Evolutionary conservation across 768 basidiomycete genomes (phyloP).

Genomic region (Boletus reticulatus): DNA sequence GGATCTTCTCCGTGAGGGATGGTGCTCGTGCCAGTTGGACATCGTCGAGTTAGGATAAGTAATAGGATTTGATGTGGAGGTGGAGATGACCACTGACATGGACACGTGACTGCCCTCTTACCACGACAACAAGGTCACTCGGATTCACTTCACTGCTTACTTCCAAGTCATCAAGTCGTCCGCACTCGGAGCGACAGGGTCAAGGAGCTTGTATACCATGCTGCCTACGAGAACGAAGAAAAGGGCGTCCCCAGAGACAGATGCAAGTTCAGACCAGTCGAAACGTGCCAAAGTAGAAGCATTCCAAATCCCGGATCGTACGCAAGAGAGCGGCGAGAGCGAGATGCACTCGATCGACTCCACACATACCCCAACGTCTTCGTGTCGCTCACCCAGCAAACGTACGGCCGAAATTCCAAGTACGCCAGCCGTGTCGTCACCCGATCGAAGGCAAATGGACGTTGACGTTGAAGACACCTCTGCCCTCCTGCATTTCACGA

Average conservation of each 20-base stretch:
- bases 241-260: conserved; percentile 28
- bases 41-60: too few species aligned
- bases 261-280: conserved; percentile 13
- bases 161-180: too few species aligned
- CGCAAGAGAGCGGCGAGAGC: conserved; percentile 12
- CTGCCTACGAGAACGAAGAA: conserved; percentile 24
- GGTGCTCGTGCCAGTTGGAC: too few species aligned
- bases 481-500: conserved; percentile 23
- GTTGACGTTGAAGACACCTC: conserved; percentile 18
- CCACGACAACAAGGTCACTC: too few species aligned
- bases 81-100: too few species aligned
- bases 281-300: conserved; percentile 29
- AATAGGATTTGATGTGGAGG: too few species aligned
- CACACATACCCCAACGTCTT: conserved; percentile 25
- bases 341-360: conserved; percentile 19
- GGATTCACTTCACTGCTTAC: too few species aligned
- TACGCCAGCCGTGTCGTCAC: conserved; percentile 21
- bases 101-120: too few species aligned
- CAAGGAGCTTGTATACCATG: too few species aligned
- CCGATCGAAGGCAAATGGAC: conserved; percentile 22
- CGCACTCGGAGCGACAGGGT: too few species aligned
- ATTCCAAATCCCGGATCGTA: conserved; percentile 9
- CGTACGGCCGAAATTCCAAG: conserved; percentile 20
- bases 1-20: too few species aligned
- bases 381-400: conserved; percentile 25